These are phyloP conservation scores for Rhodotorula sp. DNA, from an alignment of 1,284 basidiomycete species.

Conservation along the genomic window DNA sequence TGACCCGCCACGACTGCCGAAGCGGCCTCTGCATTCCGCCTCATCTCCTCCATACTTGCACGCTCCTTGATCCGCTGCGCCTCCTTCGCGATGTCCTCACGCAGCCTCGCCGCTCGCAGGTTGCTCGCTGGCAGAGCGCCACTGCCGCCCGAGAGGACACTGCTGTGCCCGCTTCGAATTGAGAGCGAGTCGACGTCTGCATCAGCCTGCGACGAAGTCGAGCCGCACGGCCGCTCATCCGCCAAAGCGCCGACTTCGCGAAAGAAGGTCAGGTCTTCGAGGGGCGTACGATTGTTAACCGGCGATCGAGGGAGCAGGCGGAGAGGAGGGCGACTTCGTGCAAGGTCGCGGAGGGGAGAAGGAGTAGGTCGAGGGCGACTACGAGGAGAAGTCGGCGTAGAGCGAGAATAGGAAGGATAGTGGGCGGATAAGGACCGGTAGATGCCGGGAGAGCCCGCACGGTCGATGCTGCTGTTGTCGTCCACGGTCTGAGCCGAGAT, in stretches of 20 bases:
- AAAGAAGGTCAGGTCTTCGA: constrained; percentile 35
- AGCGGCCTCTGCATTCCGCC: constrained; percentile 3
- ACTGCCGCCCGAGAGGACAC: not conserved
- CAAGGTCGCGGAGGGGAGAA: not conserved
- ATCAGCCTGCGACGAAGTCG: not conserved
- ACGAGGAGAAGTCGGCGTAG: not conserved
- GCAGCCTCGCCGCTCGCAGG: constrained; percentile 17
- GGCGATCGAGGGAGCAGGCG: constrained; percentile 34
- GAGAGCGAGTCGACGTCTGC: constrained; percentile 15
- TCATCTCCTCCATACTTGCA: constrained; percentile 10
- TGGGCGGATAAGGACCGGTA: not conserved
- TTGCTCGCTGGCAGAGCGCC: constrained; percentile 5
- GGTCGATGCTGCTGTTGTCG: not conserved
- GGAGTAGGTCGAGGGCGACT: constrained; percentile 6
- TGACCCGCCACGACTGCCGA: constrained; percentile 2
- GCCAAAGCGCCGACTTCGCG: constrained; percentile 18
- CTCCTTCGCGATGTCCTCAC: constrained; percentile 36
- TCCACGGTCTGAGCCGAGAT: not conserved
- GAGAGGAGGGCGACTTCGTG: constrained; percentile 8
- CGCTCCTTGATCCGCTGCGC: constrained; percentile 23
- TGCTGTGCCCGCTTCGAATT: constrained; percentile 11
- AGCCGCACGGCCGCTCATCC: not conserved
- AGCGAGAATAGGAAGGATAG: not conserved
- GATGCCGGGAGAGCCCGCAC: not conserved
- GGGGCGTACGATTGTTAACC: constrained; percentile 28